Evolutionary conservation across 441 rosid genomes (phyloP), one percentile per base, ranked within the genome.

Genomic region (Dalechampia spathulata): DNA sequence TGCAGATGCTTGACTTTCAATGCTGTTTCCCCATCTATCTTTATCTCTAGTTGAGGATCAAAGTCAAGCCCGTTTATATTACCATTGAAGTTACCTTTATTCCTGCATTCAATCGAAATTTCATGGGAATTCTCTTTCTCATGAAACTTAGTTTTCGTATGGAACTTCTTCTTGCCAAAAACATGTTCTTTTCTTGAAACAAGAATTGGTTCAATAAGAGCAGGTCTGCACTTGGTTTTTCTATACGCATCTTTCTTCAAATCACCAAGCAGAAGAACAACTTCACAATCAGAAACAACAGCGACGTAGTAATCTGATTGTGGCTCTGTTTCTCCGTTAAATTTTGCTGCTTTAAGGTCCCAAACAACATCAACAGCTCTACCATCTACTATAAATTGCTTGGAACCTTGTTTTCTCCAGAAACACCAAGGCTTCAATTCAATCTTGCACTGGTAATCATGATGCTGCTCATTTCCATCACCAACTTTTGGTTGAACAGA

Each of bases 351-450:
- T 49, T 83, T 73, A 5, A 92, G 78, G 78, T 88, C 95, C 96
- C 96, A 92, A 39, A 81, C 82, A 0, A 89, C 69, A 30, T 80
- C 83, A 7, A 89, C 82, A 1, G 62, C 38, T 22, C 49, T 72
- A 19, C 87, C 88, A 17, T 81, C 92, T 0, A 85, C 75, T 9
- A 32, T 38, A 36, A 92, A 86, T 20, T 76, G 74, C 62, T 86
- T 89, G 34, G 77, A 78, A 0, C 96, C 99, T 70, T 88, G 87
- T 77, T 89, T 89, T 67, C 85, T 83, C 96, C 96, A 88, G 58
- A 88, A 92, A 57, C 72, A 78, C 98, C 96, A 88, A 15, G 91
- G 94, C 77, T 86, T 92, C 28, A 86, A 74, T 60, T 92, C 95
- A 26, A 86, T 72, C 55, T 86, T 92, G 77, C 93, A 88, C 27